Conservation (phyloP, 1,139 yeast species). For the Blastobotrys buckinghamii region DNA sequence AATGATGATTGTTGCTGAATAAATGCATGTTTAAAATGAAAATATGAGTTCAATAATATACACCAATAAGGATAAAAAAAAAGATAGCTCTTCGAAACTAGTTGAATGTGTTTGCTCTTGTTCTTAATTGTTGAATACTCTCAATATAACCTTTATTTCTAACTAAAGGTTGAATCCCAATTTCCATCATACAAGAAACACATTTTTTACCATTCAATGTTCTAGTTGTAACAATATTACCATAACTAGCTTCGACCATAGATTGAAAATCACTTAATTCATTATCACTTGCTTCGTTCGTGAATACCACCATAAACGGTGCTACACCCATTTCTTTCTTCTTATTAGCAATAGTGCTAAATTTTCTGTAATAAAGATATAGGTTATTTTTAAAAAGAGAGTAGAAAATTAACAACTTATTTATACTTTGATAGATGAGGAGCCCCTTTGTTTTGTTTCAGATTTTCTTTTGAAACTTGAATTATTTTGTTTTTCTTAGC, state of each 20-base stretch:
- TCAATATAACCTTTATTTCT: conserved; percentile 1
- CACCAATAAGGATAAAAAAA: no score
- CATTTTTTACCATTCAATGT: not conserved
- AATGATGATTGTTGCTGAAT: no score
- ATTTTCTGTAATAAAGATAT: not conserved
- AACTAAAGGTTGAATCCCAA: conserved; percentile 4
- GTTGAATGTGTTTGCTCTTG: not conserved
- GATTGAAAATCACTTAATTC: conserved; percentile 3
- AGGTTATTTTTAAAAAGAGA: not conserved
- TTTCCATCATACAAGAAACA: conserved; percentile 8
- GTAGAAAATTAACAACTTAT: not conserved
- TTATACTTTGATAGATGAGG: no score
- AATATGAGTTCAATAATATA: no score
- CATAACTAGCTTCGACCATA: conserved; percentile 2
- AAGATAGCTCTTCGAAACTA: no score
- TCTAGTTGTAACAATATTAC: conserved; percentile 1
- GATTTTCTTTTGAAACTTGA: no score
- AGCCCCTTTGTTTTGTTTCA: no score
- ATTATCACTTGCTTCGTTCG: not conserved
- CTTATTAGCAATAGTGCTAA: no score
- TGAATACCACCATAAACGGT: conserved; percentile 6
- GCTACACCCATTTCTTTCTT: conserved; percentile 1
- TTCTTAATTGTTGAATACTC: not conserved
- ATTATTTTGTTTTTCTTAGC: no score
- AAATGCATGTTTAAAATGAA: no score